Evolutionary conservation across 73 alveolate genomes (phyloP).

Genomic region (Paramecium caudatum): DNA sequence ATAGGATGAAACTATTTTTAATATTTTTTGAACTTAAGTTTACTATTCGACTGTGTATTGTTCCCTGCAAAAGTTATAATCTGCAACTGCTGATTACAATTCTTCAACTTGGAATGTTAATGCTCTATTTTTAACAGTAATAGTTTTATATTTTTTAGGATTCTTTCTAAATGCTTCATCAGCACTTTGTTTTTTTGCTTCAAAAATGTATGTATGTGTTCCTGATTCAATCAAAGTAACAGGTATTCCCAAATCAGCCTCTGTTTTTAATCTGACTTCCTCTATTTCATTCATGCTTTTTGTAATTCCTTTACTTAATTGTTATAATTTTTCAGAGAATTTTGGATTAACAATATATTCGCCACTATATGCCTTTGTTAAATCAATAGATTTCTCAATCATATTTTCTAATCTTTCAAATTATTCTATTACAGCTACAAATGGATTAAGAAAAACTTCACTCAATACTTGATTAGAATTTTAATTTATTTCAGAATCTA

Average conservation of each 20-base stretch:
- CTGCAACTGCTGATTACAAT: slow-evolving; percentile 81
- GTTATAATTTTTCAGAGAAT: slow-evolving; percentile 80
- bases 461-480: slow-evolving; percentile 62
- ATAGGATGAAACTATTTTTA: slow-evolving; percentile 86
- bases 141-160: slow-evolving; percentile 78
- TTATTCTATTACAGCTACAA: slow-evolving; percentile 77
- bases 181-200: slow-evolving; percentile 86
- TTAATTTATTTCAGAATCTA: slow-evolving; percentile 70
- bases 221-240: slow-evolving; percentile 81
- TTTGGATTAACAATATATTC: slow-evolving; percentile 89
- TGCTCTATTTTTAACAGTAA: slow-evolving; percentile 85
- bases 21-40: slow-evolving; percentile 84
- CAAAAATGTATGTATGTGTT: slow-evolving; percentile 84
- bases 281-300: slow-evolving; percentile 82
- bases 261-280: slow-evolving; percentile 77
- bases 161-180: slow-evolving; percentile 86
- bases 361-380: slow-evolving; percentile 80
- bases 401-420: slow-evolving; percentile 81
- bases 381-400: slow-evolving; percentile 89
- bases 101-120: slow-evolving; percentile 84
- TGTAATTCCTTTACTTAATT: slow-evolving; percentile 81
- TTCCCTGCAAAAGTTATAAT: slow-evolving; percentile 79
- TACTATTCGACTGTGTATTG: slow-evolving; percentile 77
- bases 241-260: slow-evolving; percentile 80
- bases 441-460: slow-evolving; percentile 73